Base-by-base conservation (phyloP, 179 eudicot species). In the Patellifolia procumbens region DNA sequence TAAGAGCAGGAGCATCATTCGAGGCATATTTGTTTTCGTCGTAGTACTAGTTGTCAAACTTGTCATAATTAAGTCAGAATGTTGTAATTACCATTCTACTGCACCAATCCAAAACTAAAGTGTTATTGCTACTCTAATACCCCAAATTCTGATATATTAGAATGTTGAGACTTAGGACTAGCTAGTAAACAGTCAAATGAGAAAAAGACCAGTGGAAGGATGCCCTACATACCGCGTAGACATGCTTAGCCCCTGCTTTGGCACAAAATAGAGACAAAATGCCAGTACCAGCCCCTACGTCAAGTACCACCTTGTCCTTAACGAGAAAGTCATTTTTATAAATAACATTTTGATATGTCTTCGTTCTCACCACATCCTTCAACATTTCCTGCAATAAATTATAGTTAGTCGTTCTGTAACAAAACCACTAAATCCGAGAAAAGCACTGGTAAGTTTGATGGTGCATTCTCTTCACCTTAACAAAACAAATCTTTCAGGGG, bases 271-370 rank as follows among this genome's bases (percentile, higher is more conserved):
- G 98, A 49, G 99, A 95, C 69, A 95, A 78, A 51, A 95, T 95
- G 76, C 99, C 99, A 65, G 99, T 95, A 62, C 99, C 99, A 70
- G 99, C 99, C 74, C 99, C 99, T 62, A 95, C 99, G 74, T 95
- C 99, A 79, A 95, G 98, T 70, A 93, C 97, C 61, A 95, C 70
- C 85, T 95, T 95, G 78, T 90, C 98, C 85, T 93, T 93, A 86
- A 93, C 83, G 28, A 95, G 86, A 82, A 93, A 93, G 16, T 76
- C 74, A 68, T 95, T 95, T 73, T 88, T 88, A 80, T 90, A 93
- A 43, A 95, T 93, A 22, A 90, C 99, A 84, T 90, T 88, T 82
- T 91, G 96, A 82, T 95, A 95, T 68, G 98, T 95, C 85, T 88
- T 95, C 49, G 99, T 95, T 86, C 99, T 93, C 73, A 95, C 94